Base-by-base conservation (phyloP, 768 basidiomycete species). In the Tubosaeta sp. region DNA sequence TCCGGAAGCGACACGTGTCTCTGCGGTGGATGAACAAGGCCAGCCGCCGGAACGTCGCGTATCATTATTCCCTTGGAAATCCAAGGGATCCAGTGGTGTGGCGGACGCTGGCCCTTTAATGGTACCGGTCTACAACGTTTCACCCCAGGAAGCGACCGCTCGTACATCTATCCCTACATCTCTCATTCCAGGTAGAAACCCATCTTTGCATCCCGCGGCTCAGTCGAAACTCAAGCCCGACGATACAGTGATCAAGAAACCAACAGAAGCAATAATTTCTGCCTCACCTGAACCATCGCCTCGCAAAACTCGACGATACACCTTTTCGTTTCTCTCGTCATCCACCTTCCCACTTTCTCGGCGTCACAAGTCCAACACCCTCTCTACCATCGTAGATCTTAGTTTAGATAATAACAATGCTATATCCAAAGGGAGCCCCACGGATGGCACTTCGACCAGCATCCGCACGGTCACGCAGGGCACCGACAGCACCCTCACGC, bases 291-390 rank as follows among this genome's bases (percentile, higher is more conserved):
- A 45, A 32, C 27, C 48, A 2, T 33, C 53, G 6, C 46, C 49
- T 46, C 64, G 51, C 12, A 59, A 48, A 50, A 3, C 45, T 19
- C 63, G 54, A 16, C 46, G 68, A 43, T 59, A 46, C 31, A 68
- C 61, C 3, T 68, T 67, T 53, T 63, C 59, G 8, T 62, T 67
- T 6, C 37, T 69, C 4, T 19, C 65, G 2, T 31, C 65, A 0
- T 19, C 63, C 25, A 25, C 56, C n/a, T 59, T 69, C 32, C 43
- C 48, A 6, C 56, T 54, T 16, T 33, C 49, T 29, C 67, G 51
- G n/a, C 67, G 53, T 32, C 56, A 52, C 22, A 67, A 61, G 32
- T 42, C 59, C 6, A 16, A 38, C 16, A 45, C 53, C 1, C 16
- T 33, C 10, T 44, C 53, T 38, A 6, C 41, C 14, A 16, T 14